Base-by-base conservation (phyloP, 176 grass and related monocot genomes). In the Zizania latifolia region DNA sequence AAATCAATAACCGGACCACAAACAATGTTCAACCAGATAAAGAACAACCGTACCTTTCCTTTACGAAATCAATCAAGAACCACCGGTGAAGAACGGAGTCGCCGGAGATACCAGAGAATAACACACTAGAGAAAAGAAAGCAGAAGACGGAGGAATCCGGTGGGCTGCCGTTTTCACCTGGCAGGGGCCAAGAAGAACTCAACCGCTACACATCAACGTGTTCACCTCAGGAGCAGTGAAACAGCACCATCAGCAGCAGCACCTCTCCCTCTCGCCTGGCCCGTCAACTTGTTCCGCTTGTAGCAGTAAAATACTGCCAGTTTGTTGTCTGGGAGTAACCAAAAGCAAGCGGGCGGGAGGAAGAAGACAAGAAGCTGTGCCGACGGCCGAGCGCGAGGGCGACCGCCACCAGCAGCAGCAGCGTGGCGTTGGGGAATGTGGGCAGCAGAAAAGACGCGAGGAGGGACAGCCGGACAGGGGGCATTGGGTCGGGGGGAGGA, bases 331-430 rank as follows among this genome's bases (percentile, higher is more conserved):
- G 65, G 65, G 57, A 82, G 65, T 11, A 45, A 26, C 65, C 72
- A 65, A 86, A 71, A 82, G 65, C 85, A 64, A 76, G 63, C 21
- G 13, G 45, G 78, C 70, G 84, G 65, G 70, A 76, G 70, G 84
- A 86, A 81, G 74, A 58, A 51, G 79, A 77, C 71, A 82, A 82
- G 36, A 5, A 23, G 37, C 29, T 36, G 17, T 4, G 17, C 50
- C 1, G 60, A 16, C n/a, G n/a, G n/a, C n/a, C n/a, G n/a, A 13
- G 37, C 23, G 35, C 22, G 46, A 81, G 64, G 56, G 64, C 27
- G 78, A 68, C 77, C 63, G 43, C 46, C 45, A 46, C 62, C n/a
- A 54, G 54, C 70, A 9, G 27, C 33, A 1, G 4, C 56, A 44
- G 39, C 32, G 66, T 5, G 70, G 38, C 78, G 58, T 82, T 82